Evolutionary conservation across 805 yeast genomes (phyloP).

Genomic region (Babjeviella inositovora): DNA sequence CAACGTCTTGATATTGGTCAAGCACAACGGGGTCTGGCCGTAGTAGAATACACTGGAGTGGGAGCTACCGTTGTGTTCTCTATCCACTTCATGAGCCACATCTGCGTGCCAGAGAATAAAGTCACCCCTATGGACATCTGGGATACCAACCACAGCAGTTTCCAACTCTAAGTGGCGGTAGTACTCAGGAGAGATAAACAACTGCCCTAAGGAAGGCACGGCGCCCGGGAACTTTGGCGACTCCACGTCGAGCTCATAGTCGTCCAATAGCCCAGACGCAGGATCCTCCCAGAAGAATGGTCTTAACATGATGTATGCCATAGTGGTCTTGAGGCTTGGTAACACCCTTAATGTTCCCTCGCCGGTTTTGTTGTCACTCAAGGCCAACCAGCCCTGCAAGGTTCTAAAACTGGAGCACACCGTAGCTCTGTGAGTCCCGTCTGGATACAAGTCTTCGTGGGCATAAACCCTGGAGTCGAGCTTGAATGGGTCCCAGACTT

Average conservation of each 20-base stretch:
- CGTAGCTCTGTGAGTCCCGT: too few relatives aligned
- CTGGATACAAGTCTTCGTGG: slow-evolving; percentile 13
- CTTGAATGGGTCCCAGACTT: slow-evolving; percentile 21
- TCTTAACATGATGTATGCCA: slow-evolving; percentile 19
- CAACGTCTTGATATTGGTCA: slow-evolving; percentile 6
- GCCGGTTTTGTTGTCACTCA: slow-evolving; percentile 14
- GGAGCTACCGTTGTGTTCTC: slow-evolving; percentile 11
- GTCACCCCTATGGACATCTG: slow-evolving; percentile 23
- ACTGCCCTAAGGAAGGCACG: slow-evolving; percentile 17
- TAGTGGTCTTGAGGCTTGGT: slow-evolving; percentile 16
- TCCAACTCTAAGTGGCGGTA: slow-evolving; percentile 18
- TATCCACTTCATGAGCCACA: slow-evolving; percentile 20
- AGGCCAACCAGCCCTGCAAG: slow-evolving; percentile 26
- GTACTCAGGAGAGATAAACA: slow-evolving; percentile 7
- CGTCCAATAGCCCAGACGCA: too few relatives aligned
- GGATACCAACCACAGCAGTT: slow-evolving; percentile 14
- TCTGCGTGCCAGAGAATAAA: slow-evolving; percentile 27
- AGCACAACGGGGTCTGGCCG: slow-evolving; percentile 18
- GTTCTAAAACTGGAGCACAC: slow-evolving; percentile 18
- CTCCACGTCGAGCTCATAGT: slow-evolving; percentile 12
- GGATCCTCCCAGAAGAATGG: slow-evolving; percentile 19
- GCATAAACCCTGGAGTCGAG: slow-evolving; percentile 15
- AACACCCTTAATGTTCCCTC: slow-evolving; percentile 20
- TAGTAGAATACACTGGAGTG: slow-evolving; percentile 21
- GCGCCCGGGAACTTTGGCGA: slow-evolving; percentile 20